Evolutionary conservation across 2,329 filamentous ascomycete species (phyloP).

Genomic region (Epichloe sylvatica): DNA sequence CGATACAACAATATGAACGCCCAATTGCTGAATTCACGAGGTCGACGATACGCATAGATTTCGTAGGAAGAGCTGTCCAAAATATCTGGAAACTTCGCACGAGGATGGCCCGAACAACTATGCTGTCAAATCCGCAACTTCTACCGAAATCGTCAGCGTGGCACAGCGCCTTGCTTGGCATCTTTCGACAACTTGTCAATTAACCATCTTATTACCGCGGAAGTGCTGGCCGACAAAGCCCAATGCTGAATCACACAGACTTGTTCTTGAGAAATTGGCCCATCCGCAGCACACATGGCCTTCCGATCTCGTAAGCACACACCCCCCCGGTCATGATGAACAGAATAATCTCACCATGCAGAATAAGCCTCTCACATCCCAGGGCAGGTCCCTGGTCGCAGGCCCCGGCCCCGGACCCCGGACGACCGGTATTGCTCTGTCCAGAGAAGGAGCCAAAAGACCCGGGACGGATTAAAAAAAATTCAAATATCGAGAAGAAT

Average conservation of each 20-base stretch:
- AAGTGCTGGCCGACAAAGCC: neutral
- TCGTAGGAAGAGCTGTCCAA: too few relatives aligned
- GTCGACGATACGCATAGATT: neutral
- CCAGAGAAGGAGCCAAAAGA: neutral
- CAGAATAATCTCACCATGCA: neutral
- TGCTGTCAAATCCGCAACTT: neutral
- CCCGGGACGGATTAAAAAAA: neutral
- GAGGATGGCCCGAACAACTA: too few relatives aligned
- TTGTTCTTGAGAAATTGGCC: neutral
- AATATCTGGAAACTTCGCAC: too few relatives aligned
- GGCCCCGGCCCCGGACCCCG: neutral
- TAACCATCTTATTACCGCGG: neutral
- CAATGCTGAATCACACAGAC: neutral
- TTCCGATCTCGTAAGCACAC: too few relatives aligned
- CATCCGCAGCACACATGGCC: too few relatives aligned
- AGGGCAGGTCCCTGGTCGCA: neutral
- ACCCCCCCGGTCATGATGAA: too few relatives aligned
- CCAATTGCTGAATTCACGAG: neutral
- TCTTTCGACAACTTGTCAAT: too few relatives aligned
- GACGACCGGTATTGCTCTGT: neutral
- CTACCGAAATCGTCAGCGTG: neutral
- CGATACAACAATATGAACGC: neutral
- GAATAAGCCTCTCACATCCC: neutral
- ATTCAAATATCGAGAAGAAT: neutral
- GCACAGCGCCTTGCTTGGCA: too few relatives aligned